These are phyloP conservation scores for Teratosphaeria gauchensis DNA, from an alignment of 2,329 filamentous ascomycete genomes.

Conservation along the genomic window DNA sequence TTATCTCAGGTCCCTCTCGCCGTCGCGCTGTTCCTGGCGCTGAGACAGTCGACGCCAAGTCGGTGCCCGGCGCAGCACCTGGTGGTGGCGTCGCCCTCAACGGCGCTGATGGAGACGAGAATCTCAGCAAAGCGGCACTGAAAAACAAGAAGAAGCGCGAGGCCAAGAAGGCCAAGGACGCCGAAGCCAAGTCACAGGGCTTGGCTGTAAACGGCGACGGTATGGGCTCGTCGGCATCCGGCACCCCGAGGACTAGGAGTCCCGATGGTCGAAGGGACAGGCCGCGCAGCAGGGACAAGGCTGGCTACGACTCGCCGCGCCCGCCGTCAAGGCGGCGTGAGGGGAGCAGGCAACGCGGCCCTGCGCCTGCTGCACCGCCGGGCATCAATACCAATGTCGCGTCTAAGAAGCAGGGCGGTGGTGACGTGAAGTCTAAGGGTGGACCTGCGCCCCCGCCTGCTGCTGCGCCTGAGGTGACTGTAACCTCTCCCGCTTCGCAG, in stretches of 20 bases:
- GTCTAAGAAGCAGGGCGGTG: not conserved
- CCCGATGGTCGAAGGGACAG: conserved; percentile 18
- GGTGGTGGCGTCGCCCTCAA: conserved; percentile 58
- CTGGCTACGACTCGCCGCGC: conserved; percentile 18
- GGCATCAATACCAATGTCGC: conserved; percentile 8
- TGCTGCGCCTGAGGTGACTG: conserved; percentile 38
- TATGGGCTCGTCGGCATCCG: conserved; percentile 25
- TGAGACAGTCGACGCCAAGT: conserved; percentile 52
- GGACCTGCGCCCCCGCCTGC: conserved; percentile 7
- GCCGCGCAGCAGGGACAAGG: conserved; percentile 24
- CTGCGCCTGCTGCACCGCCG: conserved; percentile 16
- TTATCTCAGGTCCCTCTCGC: conserved; percentile 31
- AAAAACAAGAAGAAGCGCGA: conserved; percentile 99
- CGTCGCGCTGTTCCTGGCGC: conserved; percentile 81
- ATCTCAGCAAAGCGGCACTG: conserved; percentile 69
- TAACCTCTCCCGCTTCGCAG: conserved; percentile 48
- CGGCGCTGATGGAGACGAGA: conserved; percentile 55
- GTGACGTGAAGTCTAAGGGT: not conserved
- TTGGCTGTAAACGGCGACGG: conserved; percentile 36
- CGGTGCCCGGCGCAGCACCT: conserved; percentile 60
- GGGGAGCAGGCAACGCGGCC: conserved; percentile 15
- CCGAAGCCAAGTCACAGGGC: conserved; percentile 50
- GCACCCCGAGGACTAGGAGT: not conserved
- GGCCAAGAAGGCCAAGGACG: conserved; percentile 82
- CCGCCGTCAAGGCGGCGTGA: conserved; percentile 17